Percentiles rank a stretch among this genome's conserved stretches.
Conservation (phyloP, 495 filamentous ascomycete species). For the Lasiosphaeria hispida region DNA sequence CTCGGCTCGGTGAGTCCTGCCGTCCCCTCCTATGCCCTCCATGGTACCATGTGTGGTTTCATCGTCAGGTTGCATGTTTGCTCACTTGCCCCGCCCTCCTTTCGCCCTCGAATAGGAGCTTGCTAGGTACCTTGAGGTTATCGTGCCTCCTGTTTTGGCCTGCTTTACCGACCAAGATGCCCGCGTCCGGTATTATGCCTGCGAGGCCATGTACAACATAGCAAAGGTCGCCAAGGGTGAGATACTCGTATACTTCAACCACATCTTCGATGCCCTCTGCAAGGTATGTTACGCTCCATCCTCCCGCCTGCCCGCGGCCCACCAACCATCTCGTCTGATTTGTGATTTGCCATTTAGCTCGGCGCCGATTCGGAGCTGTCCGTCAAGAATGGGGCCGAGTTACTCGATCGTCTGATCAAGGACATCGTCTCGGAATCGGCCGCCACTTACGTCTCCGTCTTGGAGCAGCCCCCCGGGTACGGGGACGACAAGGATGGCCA, state of each 20-base stretch:
- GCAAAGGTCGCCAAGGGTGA: slow-evolving; percentile 99
- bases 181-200: slow-evolving; percentile 95
- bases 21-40: background rate
- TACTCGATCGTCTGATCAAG: slow-evolving; percentile 93
- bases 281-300: slow-evolving; percentile 59
- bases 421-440: slow-evolving; percentile 98
- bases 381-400: slow-evolving; percentile 97
- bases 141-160: slow-evolving; percentile 95
- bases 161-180: slow-evolving; percentile 99
- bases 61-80: background rate
- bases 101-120: slow-evolving; percentile 58
- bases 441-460: slow-evolving; percentile 86
- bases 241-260: slow-evolving; percentile 92
- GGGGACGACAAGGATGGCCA: slow-evolving; percentile 50
- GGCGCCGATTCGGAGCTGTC: slow-evolving; percentile 95
- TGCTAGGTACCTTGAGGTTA: slow-evolving; percentile 83
- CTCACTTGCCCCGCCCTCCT: slow-evolving; percentile 14
- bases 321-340: background rate
- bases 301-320: background rate
- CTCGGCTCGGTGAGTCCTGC: slow-evolving; percentile 73
- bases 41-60: background rate
- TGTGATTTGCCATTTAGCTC: slow-evolving; percentile 53
- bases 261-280: slow-evolving; percentile 94
- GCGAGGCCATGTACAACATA: slow-evolving; percentile 99
- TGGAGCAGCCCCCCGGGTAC: slow-evolving; percentile 59